A percentile compares a stretch with the other conserved stretches of the same genome.
Evolutionary conservation across 257 asterid genomes (phyloP).

Genomic region (Haberlea rhodopensis): DNA sequence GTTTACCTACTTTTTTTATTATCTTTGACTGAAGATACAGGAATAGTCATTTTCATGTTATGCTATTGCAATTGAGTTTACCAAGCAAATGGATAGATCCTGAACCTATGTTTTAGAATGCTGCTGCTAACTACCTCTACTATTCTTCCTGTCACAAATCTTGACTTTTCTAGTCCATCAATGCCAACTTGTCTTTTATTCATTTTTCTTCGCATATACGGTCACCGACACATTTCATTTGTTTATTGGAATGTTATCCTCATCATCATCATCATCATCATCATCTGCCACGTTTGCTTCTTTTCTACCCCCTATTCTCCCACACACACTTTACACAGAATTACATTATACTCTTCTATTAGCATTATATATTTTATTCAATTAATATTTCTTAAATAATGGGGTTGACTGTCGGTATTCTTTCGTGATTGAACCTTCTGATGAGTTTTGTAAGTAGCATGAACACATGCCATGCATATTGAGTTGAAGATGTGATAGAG

Average conservation of each 20-base stretch:
- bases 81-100: not conserved
- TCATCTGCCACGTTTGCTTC: not conserved
- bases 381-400: not conserved
- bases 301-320: not conserved
- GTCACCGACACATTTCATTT: not conserved
- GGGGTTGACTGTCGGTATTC: not conserved
- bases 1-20: constrained; percentile 7
- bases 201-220: not conserved
- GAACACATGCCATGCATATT: constrained; percentile 1
- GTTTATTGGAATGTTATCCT: not conserved
- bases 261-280: no score
- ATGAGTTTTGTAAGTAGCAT: not conserved
- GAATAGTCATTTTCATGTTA: not conserved
- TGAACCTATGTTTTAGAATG: not conserved
- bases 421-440: not conserved
- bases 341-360: not conserved
- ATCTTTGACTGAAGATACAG: not conserved
- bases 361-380: not conserved
- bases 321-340: not conserved
- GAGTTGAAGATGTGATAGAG: constrained; percentile 2
- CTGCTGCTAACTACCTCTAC: not conserved
- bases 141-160: not conserved
- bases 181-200: constrained; percentile 2
- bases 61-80: not conserved
- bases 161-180: not conserved